phyloP scores from a whole-genome alignment of 78 protist species.

The Dictyostelium intermedium region DNA sequence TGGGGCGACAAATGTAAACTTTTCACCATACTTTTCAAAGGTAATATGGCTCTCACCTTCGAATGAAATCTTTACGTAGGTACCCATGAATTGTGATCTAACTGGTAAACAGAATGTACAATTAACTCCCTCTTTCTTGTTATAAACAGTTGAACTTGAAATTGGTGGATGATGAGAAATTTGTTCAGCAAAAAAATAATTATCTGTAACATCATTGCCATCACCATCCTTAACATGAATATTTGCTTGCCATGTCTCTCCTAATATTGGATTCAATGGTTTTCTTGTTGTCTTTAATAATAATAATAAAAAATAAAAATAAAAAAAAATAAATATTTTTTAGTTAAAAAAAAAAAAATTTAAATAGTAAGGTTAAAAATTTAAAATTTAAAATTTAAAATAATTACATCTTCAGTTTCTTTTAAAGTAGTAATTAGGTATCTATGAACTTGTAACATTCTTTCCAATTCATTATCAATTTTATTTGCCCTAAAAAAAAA shows the following conservation, averaged over 20 bases:
- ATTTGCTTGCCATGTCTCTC: constrained; percentile 35
- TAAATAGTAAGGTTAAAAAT: too few species aligned
- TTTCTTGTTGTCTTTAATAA: constrained; percentile 31
- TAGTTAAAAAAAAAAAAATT: background rate
- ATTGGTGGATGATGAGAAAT: constrained; percentile 74
- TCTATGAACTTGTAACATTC: constrained; percentile 32
- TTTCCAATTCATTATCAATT: constrained; percentile 34
- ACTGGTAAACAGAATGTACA: constrained; percentile 19
- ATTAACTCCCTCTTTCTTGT: background rate
- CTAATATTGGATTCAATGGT: constrained; percentile 67
- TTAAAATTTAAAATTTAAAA: too few species aligned
- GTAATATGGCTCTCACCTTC: constrained; percentile 16
- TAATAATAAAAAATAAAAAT: background rate
- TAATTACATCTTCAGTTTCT: constrained; percentile 32
- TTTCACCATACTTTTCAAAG: constrained; percentile 30
- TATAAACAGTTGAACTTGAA: background rate
- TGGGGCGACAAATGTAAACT: background rate
- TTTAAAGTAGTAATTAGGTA: background rate
- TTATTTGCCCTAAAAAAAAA: constrained; percentile 23
- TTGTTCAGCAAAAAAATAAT: constrained; percentile 43
- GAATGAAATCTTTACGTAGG: constrained; percentile 24
- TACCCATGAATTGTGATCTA: constrained; percentile 36
- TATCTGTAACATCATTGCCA: background rate
- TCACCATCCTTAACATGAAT: background rate
- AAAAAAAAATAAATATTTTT: background rate